Base-by-base conservation (phyloP, 169 alveolate genomes). In the Plasmodium blacklocki region DNA sequence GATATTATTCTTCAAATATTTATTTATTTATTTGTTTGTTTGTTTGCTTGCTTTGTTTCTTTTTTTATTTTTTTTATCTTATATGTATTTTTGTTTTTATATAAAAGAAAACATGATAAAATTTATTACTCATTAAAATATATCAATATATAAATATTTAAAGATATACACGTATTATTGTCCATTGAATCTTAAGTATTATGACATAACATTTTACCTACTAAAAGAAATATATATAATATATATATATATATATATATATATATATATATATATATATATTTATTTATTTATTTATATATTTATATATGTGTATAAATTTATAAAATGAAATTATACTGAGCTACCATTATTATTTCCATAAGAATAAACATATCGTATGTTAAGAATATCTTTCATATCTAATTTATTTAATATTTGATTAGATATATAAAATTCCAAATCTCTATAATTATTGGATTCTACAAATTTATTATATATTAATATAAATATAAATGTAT, bases 351-450 rank as follows among this genome's bases (percentile, higher is more conserved):
- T 52, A 47, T 21, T 45, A 29, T 78, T 49, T 45, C 78, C 89
- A 56, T 78, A 66, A 67, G 89, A 78, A 73, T 78, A 78, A 66
- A 78, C 67, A 60, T 78, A 78, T 60, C 89, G 15, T 64, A 78
- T 64, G 60, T 64, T 66, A 12, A 66, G 26, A 64, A 78, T 78
- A 26, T 78, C 89, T 52, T 78, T 78, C 59, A 78, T 70, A 18
- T 78, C 78, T 58, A 78, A 64, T 43, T 67, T 64, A 47, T 47
- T 64, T 66, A 78, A 66, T 50, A 78, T 64, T 26, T 78, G 72
- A 12, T 78, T 78, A 43, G 89, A 64, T 32, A 78, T 59, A 63
- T 78, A 78, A 71, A 78, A 78, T 59, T 78, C 78, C 23, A 78
- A 67, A 52, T 78, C 89, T 6, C 71, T 29, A 58, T 78, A 78